A percentile compares a stretch with the other conserved stretches of the same genome.
These are phyloP conservation scores for Leucocoprinus leucothites DNA, from an alignment of 768 basidiomycete species.

Conservation along the genomic window DNA sequence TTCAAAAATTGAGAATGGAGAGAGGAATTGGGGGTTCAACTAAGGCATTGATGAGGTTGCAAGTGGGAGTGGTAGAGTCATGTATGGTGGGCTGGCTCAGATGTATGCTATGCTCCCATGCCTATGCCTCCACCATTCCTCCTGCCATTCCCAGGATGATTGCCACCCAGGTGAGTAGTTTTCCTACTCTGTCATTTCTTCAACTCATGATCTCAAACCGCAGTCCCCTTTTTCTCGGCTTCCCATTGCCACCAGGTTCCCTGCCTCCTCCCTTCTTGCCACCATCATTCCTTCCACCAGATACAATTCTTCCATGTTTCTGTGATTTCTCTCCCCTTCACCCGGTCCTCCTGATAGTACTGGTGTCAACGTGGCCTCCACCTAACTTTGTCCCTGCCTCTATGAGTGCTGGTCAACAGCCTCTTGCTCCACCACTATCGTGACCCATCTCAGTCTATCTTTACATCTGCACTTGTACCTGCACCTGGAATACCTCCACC, in stretches of 20 bases:
- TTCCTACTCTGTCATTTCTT: too few relatives aligned
- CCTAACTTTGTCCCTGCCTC: conserved; percentile 19
- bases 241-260: too few relatives aligned
- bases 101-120: conserved; percentile 54
- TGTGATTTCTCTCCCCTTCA: too few relatives aligned
- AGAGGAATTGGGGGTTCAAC: conserved; percentile 85
- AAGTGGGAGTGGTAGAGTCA: conserved; percentile 23
- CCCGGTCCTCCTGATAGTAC: too few relatives aligned
- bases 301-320: conserved; percentile 15
- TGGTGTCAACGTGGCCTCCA: conserved; percentile 17
- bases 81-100: conserved; percentile 74
- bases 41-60: conserved; percentile 81
- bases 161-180: too few relatives aligned
- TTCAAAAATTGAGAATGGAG: conserved; percentile 88
- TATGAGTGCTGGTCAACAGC: too few relatives aligned
- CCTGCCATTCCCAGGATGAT: conserved; percentile 39
- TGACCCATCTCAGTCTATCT: too few relatives aligned
- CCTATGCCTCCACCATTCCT: conserved; percentile 34
- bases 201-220: too few relatives aligned
- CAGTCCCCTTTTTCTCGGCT: too few relatives aligned
- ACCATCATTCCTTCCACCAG: conserved; percentile 27
- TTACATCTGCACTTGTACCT: not conserved
- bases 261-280: too few relatives aligned
- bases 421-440: too few relatives aligned
- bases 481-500: not conserved